Evolutionary conservation across 805 yeast genomes (phyloP).

Genomic region (Yamadazyma takamatsuzukensis): DNA sequence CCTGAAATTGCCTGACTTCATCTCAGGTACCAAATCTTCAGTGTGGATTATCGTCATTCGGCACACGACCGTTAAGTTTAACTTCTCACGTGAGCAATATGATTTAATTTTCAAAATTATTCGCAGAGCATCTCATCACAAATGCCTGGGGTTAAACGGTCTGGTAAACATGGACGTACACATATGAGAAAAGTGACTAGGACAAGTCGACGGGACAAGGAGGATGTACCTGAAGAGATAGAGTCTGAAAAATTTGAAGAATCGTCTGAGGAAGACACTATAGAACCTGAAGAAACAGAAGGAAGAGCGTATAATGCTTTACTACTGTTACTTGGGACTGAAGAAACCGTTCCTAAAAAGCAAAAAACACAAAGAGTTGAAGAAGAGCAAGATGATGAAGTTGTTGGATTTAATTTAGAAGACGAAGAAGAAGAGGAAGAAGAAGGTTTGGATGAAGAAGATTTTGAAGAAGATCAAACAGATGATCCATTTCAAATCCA

Average conservation of each 20-base stretch:
- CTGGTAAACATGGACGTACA: conserved; percentile 46
- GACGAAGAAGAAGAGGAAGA: conserved; percentile 20
- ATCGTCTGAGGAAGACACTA: conserved; percentile 9
- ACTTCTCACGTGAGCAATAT: too few species aligned
- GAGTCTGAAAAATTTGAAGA: neutral
- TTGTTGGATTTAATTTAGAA: conserved; percentile 30
- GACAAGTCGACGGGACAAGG: conserved; percentile 39
- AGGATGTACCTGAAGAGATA: conserved; percentile 2
- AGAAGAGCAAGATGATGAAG: conserved; percentile 26
- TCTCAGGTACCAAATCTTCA: too few species aligned
- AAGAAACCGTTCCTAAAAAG: conserved; percentile 17
- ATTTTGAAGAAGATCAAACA: conserved; percentile 34
- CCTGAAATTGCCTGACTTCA: too few species aligned
- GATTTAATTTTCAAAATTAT: too few species aligned
- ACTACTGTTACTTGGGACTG: conserved; percentile 54
- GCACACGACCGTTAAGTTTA: too few species aligned
- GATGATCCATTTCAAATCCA: conserved; percentile 76
- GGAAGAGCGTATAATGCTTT: conserved; percentile 64
- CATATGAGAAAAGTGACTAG: conserved; percentile 59
- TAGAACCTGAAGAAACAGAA: conserved; percentile 17
- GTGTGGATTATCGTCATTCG: too few species aligned
- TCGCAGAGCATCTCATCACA: too few species aligned
- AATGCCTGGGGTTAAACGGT: neutral
- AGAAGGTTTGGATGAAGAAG: conserved; percentile 20
- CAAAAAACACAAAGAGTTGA: conserved; percentile 11